Conservation (phyloP, 1,139 yeast species). For the Scheffersomyces illinoinensis region DNA sequence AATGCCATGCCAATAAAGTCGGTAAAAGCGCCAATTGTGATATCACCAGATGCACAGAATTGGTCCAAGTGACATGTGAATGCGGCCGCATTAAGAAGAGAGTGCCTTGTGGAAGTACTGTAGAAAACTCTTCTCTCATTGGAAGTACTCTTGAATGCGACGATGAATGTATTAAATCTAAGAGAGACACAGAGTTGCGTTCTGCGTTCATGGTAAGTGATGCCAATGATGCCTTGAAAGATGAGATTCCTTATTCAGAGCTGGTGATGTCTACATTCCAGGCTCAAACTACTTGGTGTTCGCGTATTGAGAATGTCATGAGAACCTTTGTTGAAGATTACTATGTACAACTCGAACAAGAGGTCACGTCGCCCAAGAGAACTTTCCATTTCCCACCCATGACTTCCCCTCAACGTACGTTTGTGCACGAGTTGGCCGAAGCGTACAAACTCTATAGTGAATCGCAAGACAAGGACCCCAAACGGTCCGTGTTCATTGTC, state of each 20-base stretch:
- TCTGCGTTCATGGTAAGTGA: slow-evolving; percentile 54
- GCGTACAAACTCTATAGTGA: slow-evolving; percentile 62
- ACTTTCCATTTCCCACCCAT: slow-evolving; percentile 70
- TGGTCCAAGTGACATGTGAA: slow-evolving; percentile 53
- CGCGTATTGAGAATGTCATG: slow-evolving; percentile 55
- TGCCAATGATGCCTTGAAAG: slow-evolving; percentile 20
- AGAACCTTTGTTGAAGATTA: slow-evolving; percentile 46
- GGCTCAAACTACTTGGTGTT: slow-evolving; percentile 65
- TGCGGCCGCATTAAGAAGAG: slow-evolving; percentile 59
- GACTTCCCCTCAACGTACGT: slow-evolving; percentile 66
- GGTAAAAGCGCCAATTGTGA: slow-evolving; percentile 42
- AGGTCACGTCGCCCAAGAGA: slow-evolving; percentile 13
- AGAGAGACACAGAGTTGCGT: slow-evolving; percentile 62
- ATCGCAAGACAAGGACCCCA: slow-evolving; percentile 82
- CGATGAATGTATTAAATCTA: slow-evolving; percentile 63
- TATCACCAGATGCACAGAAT: slow-evolving; percentile 43
- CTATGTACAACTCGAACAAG: slow-evolving; percentile 18
- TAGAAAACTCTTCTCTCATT: slow-evolving; percentile 25
- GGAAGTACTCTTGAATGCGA: slow-evolving; percentile 56
- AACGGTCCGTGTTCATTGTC: slow-evolving; percentile 67
- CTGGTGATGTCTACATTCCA: slow-evolving; percentile 42
- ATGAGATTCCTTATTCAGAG: slow-evolving; percentile 42
- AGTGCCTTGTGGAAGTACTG: slow-evolving; percentile 57
- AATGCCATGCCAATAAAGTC: slow-evolving; percentile 61
- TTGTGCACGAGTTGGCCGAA: slow-evolving; percentile 67